Evolutionary conservation across 305 asterid species (phyloP), one percentile per base, ranked within the genome.

Genomic region (Solanum aculeatissimum): DNA sequence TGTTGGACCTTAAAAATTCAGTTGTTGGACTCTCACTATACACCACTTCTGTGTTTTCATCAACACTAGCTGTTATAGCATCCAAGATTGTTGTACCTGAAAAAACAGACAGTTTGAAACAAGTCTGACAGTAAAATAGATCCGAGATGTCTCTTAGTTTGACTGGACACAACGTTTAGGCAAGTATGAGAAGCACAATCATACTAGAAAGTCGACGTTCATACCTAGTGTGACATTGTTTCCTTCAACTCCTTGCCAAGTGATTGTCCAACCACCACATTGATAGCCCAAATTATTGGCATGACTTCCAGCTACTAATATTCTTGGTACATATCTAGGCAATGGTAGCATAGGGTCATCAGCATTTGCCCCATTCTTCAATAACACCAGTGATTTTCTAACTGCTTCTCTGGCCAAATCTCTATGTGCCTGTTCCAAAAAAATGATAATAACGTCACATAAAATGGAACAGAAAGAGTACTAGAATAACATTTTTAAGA

Each of bases 321-420:
- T 91, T 79, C 83, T 91, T 9, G 88, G 27, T 27, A 89, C 70
- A 54, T 83, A 85, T 51, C 87, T 92, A 10, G 96, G 91, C 16
- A 94, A 94, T n/a, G 97, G 97, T 81, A 94, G 89, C 87, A 94
- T 13, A 1, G 95, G 96, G 69, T 68, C 83, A 18, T 90, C 85
- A 14, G 84, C 70, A 57, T 81, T 86, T 81, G 89, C 86, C 7
- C 96, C 95, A 21, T 94, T 92, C 87, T 93, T 93, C 62, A 93
- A 38, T 19, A 93, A 88, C 29, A 93, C 96, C 6, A 92, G 92
- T 1, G 97, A 92, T 82, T 91, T 92, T 88, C 97, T 91, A 60
- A 94, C 97, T 3, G 96, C 97, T 91, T 92, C 94, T 74, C 97
- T 92, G 29, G 96, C 96, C 84, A 94, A 87, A 29, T 92, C 95